Evolutionary conservation across 208 protist species (phyloP).

Genomic region (Leishmania lainsoni): DNA sequence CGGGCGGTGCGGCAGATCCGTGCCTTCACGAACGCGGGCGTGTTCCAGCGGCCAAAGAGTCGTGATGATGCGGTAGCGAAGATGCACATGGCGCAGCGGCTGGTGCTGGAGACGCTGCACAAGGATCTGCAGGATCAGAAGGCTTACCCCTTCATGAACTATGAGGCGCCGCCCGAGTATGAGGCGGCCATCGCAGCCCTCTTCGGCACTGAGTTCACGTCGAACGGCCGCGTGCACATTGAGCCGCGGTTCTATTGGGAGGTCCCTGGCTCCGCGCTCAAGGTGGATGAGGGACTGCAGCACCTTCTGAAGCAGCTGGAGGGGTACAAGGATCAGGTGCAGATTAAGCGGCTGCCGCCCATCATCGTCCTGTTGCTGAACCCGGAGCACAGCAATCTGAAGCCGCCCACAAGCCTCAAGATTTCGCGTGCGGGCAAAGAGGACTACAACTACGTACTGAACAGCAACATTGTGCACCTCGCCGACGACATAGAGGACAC

Average conservation of each 20-base stretch:
- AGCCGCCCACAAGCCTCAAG: slow-evolving; percentile 80
- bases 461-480: slow-evolving; percentile 89
- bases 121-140: slow-evolving; percentile 81
- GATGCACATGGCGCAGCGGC: slow-evolving; percentile 74
- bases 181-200: slow-evolving; percentile 66
- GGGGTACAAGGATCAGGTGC: slow-evolving; percentile 72
- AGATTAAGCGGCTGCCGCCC: slow-evolving; percentile 85
- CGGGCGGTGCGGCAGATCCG: slow-evolving; percentile 81
- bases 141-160: slow-evolving; percentile 74
- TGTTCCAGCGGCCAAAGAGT: slow-evolving; percentile 75
- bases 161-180: slow-evolving; percentile 70
- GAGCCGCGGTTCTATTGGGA: slow-evolving; percentile 90
- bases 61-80: slow-evolving; percentile 87
- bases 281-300: slow-evolving; percentile 90
- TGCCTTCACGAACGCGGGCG: slow-evolving; percentile 41
- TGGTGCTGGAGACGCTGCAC: slow-evolving; percentile 80
- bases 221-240: slow-evolving; percentile 71
- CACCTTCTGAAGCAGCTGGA: slow-evolving; percentile 91
- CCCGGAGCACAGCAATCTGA: slow-evolving; percentile 86
- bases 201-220: slow-evolving; percentile 88
- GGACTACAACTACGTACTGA: slow-evolving; percentile 88
- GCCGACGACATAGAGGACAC: slow-evolving; percentile 86
- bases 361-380: slow-evolving; percentile 92
- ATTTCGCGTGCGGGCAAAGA: slow-evolving; percentile 81
- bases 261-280: slow-evolving; percentile 85